A percentile compares a stretch with the other conserved stretches of the same genome.
phyloP scores from a whole-genome alignment of 2,329 filamentous ascomycete genomes.

The Anthostomella pinea region DNA sequence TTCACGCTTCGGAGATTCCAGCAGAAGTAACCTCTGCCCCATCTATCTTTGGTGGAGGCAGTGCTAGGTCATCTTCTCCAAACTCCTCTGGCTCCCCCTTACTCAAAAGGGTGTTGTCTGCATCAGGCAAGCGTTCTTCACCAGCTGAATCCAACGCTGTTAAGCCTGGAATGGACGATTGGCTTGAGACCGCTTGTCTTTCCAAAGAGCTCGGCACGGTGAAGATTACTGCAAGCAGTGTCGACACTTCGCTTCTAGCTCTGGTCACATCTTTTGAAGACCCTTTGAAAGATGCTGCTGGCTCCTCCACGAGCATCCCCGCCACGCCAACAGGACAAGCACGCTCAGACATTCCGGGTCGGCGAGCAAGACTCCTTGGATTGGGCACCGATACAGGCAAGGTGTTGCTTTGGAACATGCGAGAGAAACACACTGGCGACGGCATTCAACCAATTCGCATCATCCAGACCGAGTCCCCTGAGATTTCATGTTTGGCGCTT shows the following conservation, averaged over 20 bases:
- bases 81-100: constrained; percentile 20
- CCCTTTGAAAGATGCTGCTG: constrained; percentile 60
- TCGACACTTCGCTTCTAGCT: constrained; percentile 75
- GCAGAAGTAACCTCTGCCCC: constrained; percentile 10
- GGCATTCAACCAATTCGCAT: constrained; percentile 69
- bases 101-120: constrained; percentile 17
- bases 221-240: constrained; percentile 65
- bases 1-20: constrained; percentile 4
- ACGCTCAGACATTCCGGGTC: constrained; percentile 70
- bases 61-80: constrained; percentile 15
- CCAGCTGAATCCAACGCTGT: constrained; percentile 16
- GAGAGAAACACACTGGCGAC: constrained; percentile 59
- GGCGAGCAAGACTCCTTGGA: constrained; percentile 76
- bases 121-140: constrained; percentile 25
- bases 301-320: constrained; percentile 46
- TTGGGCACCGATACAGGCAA: constrained; percentile 75
- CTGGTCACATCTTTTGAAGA: constrained; percentile 74
- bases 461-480: constrained; percentile 86
- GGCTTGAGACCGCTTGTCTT: constrained; percentile 60
- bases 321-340: constrained; percentile 41
- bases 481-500: constrained; percentile 78
- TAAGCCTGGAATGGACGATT: constrained; percentile 52
- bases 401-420: constrained; percentile 83
- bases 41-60: constrained; percentile 33
- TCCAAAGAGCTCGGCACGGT: constrained; percentile 58